phyloP scores from a whole-genome alignment of 139 green algal genomes.

The Edaphochlamys debaryana region DNA sequence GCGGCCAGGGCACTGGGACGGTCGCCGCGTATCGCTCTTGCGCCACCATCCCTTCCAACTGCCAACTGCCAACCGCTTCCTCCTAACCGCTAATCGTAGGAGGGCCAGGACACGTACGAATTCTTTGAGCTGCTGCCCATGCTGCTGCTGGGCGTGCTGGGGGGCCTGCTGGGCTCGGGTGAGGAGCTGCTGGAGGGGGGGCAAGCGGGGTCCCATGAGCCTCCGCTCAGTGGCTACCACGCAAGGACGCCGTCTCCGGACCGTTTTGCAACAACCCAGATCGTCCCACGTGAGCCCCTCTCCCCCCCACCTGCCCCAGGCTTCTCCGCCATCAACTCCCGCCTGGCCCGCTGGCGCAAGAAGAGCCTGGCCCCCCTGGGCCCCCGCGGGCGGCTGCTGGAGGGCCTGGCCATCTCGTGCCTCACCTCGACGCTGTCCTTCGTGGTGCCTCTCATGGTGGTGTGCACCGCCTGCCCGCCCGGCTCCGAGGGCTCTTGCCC shows the following conservation, averaged over 20 bases:
- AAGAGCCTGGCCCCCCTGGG: constrained; percentile 31
- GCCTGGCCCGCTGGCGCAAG: constrained; percentile 63
- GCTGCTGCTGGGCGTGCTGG: constrained; percentile 81
- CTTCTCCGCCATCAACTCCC: constrained; percentile 78
- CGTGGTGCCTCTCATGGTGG: constrained; percentile 63
- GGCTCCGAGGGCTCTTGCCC: constrained; percentile 62
- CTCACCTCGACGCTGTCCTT: constrained; percentile 72
- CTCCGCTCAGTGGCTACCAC: no score
- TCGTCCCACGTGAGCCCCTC: no score
- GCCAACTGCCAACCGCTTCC: no score
- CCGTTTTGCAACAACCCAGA: no score
- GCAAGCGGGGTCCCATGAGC: neutral
- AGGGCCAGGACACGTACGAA: constrained; percentile 78
- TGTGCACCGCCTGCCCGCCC: constrained; percentile 65
- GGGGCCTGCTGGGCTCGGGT: constrained; percentile 74
- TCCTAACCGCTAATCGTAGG: no score
- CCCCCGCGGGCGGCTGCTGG: constrained; percentile 48
- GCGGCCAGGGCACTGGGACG: no score
- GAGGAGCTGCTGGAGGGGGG: neutral
- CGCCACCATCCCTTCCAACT: no score
- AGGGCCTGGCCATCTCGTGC: constrained; percentile 62
- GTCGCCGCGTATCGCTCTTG: no score
- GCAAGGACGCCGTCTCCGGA: no score
- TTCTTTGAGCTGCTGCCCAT: constrained; percentile 81
- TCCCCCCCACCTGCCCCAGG: neutral